Conservation (phyloP, 768 basidiomycete species). For the Boletus subparvulus region DNA sequence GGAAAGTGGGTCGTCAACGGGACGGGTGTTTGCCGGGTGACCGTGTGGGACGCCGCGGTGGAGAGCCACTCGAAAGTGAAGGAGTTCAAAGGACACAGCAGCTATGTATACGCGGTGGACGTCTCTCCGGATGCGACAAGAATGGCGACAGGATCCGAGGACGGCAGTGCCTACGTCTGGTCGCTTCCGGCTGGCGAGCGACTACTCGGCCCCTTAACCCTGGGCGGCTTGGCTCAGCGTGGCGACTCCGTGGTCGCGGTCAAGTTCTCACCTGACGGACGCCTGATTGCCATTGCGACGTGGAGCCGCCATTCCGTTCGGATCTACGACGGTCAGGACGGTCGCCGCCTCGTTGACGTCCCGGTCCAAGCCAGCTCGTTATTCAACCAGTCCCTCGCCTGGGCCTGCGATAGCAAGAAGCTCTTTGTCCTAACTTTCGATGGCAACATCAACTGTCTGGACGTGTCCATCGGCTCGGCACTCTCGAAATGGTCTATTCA, state of each 20-base stretch:
- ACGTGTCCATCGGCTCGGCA: background rate
- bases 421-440: background rate
- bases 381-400: background rate
- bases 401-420: background rate
- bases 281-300: background rate
- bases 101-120: background rate
- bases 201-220: background rate
- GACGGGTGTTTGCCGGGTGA: background rate
- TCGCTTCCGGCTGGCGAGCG: background rate
- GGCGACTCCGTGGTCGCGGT: background rate
- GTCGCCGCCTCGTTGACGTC: background rate
- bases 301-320: background rate
- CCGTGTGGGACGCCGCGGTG: background rate
- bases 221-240: background rate
- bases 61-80: background rate
- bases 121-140: conserved; percentile 5
- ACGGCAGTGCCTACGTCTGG: conserved; percentile 3
- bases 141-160: background rate
- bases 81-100: background rate
- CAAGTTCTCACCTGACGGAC: conserved; percentile 13
- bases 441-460: background rate
- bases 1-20: conserved; percentile 5
- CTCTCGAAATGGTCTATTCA: background rate
- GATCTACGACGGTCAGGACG: background rate
- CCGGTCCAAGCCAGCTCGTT: background rate